Evolutionary conservation across 768 basidiomycete species (phyloP), one percentile per base, ranked within the genome.

Genomic region (Lactarius trivialis): DNA sequence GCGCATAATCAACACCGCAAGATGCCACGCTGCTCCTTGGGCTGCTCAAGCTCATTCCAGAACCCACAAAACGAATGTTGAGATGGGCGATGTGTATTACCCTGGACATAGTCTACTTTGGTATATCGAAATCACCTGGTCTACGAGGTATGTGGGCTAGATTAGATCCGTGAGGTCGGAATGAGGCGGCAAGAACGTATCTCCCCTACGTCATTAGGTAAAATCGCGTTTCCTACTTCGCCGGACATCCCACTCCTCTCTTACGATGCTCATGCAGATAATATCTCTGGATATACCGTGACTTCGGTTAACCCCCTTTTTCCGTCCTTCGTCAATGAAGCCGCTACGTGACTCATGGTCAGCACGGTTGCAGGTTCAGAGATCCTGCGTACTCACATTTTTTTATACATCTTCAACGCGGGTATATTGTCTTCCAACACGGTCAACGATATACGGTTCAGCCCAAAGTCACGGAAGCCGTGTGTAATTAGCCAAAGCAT

Each of bases 391-490:
- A 72, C 79, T 72, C 65, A 80, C 80, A 76, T 68, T 63, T 75
- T 76, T 62, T 73, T 72, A 49, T 80, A 80, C 14, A 80, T 68
- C 55, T 69, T 67, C 28, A 77, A 61, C 5, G 78, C 79, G 24
- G 73, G 67, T 49, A 64, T 70, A 49, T 81, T 81, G 17, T 66
- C 71, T 32, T 74, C 74, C 52, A 75, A 69, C 49, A 78, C 77
- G 1, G 67, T 70, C 56, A 81, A 68, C 33, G 78, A 75, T 60
- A 81, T 61, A 15, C 78, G 75, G 48, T 78, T 76, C 65, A 79
- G 58, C 30, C 69, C 73, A 53, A 81, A 65, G 68, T 72, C 72
- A 45, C 71, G 60, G 33, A 81, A 81, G 26, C 71, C 71, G 59
- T 79, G 70, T 33, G 78, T 76, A 14, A 78, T 66, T 36, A 80